A percentile compares a stretch with the other conserved stretches of the same genome.
Evolutionary conservation across 345 rosid genomes (phyloP).

Genomic region (Acer negundo): DNA sequence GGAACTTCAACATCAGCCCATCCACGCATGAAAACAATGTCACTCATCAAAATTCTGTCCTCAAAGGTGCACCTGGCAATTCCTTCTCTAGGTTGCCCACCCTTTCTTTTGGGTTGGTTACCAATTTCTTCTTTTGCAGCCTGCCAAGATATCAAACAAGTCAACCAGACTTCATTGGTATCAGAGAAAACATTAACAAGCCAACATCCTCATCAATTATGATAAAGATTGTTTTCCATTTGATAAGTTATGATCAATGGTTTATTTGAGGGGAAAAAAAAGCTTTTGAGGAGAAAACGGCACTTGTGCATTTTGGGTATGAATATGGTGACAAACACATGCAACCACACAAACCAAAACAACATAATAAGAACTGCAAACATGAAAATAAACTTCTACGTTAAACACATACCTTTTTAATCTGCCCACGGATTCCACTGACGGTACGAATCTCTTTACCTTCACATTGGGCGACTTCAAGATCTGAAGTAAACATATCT

Average conservation of each 20-base stretch:
- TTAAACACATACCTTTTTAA: slow-evolving; percentile 67
- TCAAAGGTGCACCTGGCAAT: slow-evolving; percentile 96
- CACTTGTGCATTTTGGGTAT: background rate
- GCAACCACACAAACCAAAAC: background rate
- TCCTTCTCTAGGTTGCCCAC: slow-evolving; percentile 71
- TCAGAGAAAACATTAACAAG: background rate
- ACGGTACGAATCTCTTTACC: slow-evolving; percentile 85
- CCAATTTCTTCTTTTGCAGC: slow-evolving; percentile 84
- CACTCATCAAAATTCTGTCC: slow-evolving; percentile 90
- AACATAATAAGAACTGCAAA: background rate
- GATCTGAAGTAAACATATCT: slow-evolving; percentile 96
- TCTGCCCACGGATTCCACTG: slow-evolving; percentile 93
- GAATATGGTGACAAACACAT: background rate
- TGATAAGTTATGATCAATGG: background rate
- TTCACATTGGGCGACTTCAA: slow-evolving; percentile 87
- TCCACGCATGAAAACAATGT: slow-evolving; percentile 80
- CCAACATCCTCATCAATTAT: background rate
- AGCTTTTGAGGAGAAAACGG: background rate
- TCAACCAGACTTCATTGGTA: background rate
- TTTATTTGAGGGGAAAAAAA: background rate
- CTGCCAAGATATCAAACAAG: slow-evolving; percentile 30
- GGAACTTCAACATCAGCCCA: slow-evolving; percentile 87
- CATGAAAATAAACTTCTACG: background rate
- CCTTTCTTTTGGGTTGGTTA: slow-evolving; percentile 60
- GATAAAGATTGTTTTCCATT: background rate